These are phyloP conservation scores for Coemansia umbellata DNA, from an alignment of 192 early-diverging fungal species.

Conservation along the genomic window DNA sequence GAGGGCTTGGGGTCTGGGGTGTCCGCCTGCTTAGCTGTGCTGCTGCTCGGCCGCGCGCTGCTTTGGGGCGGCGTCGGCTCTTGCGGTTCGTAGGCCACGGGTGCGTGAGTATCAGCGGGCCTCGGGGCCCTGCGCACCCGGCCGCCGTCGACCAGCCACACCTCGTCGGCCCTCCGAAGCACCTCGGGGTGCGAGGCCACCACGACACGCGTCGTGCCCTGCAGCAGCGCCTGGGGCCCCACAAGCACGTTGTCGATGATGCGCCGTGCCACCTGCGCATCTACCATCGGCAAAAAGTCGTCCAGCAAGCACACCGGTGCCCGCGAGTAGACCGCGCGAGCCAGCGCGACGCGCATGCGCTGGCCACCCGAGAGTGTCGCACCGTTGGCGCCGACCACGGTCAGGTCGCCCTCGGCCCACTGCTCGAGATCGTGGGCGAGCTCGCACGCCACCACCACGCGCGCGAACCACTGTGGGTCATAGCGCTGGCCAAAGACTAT, in stretches of 20 bases:
- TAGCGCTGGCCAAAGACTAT: constrained; percentile 31
- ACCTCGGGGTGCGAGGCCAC: constrained; percentile 53
- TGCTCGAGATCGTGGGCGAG: constrained; percentile 22
- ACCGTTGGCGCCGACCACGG: constrained; percentile 57
- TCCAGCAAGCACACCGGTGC: constrained; percentile 71
- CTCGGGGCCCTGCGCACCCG: too few species aligned
- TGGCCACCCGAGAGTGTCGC: constrained; percentile 61
- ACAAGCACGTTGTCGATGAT: constrained; percentile 60
- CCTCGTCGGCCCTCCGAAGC: constrained; percentile 43
- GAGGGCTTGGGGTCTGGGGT: not conserved
- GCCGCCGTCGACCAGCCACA: constrained; percentile 51
- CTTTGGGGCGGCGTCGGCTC: too few species aligned
- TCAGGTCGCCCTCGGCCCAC: constrained; percentile 33
- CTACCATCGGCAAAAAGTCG: constrained; percentile 63
- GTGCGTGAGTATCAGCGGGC: too few species aligned
- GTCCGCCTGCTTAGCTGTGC: too few species aligned
- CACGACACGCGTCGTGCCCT: constrained; percentile 43
- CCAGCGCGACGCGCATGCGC: constrained; percentile 61
- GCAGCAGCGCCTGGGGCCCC: constrained; percentile 50
- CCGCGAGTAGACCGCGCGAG: constrained; percentile 67
- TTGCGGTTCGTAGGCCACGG: too few species aligned
- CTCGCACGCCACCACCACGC: constrained; percentile 18
- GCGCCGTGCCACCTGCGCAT: constrained; percentile 53
- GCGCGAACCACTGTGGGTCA: constrained; percentile 23
- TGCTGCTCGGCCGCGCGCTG: too few species aligned